Evolutionary conservation across 1,139 yeast species (phyloP).

Genomic region (Insectozyma bohioensis): DNA sequence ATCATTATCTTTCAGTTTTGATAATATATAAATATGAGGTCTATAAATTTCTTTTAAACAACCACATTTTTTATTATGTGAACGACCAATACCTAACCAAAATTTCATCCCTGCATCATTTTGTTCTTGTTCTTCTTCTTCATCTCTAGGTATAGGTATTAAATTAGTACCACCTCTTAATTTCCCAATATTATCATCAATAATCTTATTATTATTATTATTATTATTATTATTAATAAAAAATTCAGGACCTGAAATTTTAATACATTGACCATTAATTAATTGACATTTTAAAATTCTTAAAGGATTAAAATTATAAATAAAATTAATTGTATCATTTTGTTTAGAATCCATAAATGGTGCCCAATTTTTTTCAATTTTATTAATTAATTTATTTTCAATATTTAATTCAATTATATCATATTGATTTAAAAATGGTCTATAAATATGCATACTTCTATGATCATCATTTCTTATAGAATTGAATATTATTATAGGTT

Average conservation of each 20-base stretch:
- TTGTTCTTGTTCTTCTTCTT: slow-evolving; percentile 12
- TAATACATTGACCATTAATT: slow-evolving; percentile 16
- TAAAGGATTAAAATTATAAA: slow-evolving; percentile 21
- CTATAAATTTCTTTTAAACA: slow-evolving; percentile 28
- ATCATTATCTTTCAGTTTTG: slow-evolving; percentile 11
- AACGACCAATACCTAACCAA: slow-evolving; percentile 40
- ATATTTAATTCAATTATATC: slow-evolving; percentile 24
- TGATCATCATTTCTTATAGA: slow-evolving; percentile 26
- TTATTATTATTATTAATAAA: slow-evolving; percentile 12
- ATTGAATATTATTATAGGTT: slow-evolving; percentile 48
- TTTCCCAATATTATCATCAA: slow-evolving; percentile 17
- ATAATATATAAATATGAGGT: slow-evolving; percentile 21
- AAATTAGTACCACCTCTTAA: slow-evolving; percentile 21
- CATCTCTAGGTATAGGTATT: slow-evolving; percentile 10
- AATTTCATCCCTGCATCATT: slow-evolving; percentile 20
- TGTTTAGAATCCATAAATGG: slow-evolving; percentile 29
- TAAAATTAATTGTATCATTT: slow-evolving; percentile 16
- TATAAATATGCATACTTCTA: slow-evolving; percentile 31
- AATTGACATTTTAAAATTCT: slow-evolving; percentile 18
- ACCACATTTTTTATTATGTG: slow-evolving; percentile 35
- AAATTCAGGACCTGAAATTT: slow-evolving; percentile 17
- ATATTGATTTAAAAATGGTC: slow-evolving; percentile 26
- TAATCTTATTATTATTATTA: too few species aligned
- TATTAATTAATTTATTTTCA: slow-evolving; percentile 18
- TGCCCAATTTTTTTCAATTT: slow-evolving; percentile 43